phyloP scores from a whole-genome alignment of 345 rosid genomes.

The Brassica carinata region DNA sequence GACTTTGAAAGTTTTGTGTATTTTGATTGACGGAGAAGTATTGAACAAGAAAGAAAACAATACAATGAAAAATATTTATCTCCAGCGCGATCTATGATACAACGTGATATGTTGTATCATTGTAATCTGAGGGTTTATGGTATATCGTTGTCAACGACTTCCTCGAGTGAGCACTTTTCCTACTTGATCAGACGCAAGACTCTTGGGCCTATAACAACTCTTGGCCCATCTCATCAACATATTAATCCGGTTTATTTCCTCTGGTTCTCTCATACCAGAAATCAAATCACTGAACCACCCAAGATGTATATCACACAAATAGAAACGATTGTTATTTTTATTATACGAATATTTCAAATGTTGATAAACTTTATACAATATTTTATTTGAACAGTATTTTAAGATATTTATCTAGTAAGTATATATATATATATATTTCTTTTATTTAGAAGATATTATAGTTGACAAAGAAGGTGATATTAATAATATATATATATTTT shows the following conservation, averaged over 20 bases:
- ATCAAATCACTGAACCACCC: conserved; percentile 2
- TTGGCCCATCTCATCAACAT: conserved; percentile 10
- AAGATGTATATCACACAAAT: background rate
- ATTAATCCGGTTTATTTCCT: background rate
- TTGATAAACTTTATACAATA: background rate
- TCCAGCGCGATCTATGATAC: background rate
- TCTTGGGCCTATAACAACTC: background rate
- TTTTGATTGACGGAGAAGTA: background rate
- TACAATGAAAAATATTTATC: background rate
- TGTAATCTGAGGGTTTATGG: background rate
- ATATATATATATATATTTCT: too few relatives aligned
- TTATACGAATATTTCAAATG: too few relatives aligned
- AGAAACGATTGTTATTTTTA: background rate
- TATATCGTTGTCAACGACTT: background rate
- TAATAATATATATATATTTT: too few relatives aligned
- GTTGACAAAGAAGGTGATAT: background rate
- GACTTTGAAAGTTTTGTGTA: background rate
- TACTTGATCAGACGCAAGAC: background rate
- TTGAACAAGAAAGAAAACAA: background rate
- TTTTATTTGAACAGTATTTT: background rate
- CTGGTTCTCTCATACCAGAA: background rate
- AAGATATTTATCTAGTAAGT: too few relatives aligned
- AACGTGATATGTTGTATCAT: background rate
- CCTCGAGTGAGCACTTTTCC: background rate
- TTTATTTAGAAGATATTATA: too few relatives aligned